Evolutionary conservation across 192 early-diverging fungal species (phyloP), one percentile per base, ranked within the genome.

Genomic region (Mortierella claussenii): DNA sequence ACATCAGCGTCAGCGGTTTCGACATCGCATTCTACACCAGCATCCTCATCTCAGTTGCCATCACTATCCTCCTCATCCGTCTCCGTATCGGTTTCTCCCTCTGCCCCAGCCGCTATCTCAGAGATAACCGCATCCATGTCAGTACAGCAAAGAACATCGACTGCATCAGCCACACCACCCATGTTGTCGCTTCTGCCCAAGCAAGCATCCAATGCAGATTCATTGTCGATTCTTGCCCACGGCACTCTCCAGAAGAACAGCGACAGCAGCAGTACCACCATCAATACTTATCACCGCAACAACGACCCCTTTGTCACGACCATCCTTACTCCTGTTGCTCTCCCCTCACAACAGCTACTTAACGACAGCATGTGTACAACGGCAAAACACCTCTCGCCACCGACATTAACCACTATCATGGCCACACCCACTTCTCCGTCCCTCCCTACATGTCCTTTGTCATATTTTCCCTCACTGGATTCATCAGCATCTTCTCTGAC

Each of bases 151-250:
- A 53, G 63, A 58, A 67, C 48, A 26, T 21, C 13, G 7, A 13
- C 20, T 27, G 7, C 37, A 33, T 34, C 45, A 54, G 31, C 49
- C 44, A 70, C 60, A 43, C 40, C 32, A 5, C 15, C 52, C 12
- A 26, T 31, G 2, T 31, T 23, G 18, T 32, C 31, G 40, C 55
- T 49, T 13, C 15, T 47, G 55, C 55, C 47, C 7, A 26, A 43
- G 46, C 55, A 59, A 66, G 55, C 20, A 47, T 59, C 62, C 17
- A 75, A 65, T 49, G 70, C 62, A 54, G 62, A 55, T 65, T 73
- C 69, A 65, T 68, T 68, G 26, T 65, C 69, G 68, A 69, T 59
- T 36, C 50, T 69, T 60, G 45, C 44, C 55, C 36, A 48, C 1
- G 1, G 46, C 37, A 68, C 31, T 34, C 13, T 23, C 23, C 30